Conservation (phyloP, 176 grass and related monocot species). For the Rhipidocladum racemiflorum region DNA sequence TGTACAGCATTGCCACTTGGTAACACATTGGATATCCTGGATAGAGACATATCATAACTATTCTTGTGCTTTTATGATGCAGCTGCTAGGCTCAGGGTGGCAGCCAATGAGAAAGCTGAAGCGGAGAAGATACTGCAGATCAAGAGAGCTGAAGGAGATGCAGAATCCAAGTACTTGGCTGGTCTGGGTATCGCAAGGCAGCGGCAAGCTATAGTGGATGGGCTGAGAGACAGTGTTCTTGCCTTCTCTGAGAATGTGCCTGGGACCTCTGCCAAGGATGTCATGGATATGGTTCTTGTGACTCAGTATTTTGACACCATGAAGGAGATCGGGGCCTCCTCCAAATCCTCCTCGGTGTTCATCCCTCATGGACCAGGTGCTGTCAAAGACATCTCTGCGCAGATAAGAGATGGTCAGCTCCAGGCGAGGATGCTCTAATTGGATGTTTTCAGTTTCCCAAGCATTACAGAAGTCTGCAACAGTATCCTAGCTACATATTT, state of each 20-base stretch:
- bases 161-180: constrained; percentile 81
- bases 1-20: not conserved
- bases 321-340: constrained; percentile 75
- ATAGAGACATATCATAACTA: not conserved
- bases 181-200: constrained; percentile 84
- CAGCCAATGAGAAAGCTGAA: constrained; percentile 85
- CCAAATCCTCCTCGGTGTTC: constrained; percentile 70
- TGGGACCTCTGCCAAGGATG: constrained; percentile 72
- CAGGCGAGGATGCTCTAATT: constrained; percentile 40
- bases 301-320: constrained; percentile 86
- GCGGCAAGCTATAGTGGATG: constrained; percentile 85
- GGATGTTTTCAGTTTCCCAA: not conserved
- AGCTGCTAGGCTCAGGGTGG: constrained; percentile 77
- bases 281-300: constrained; percentile 91
- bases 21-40: not conserved
- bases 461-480: not conserved
- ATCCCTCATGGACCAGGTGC: constrained; percentile 78
- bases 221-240: constrained; percentile 74
- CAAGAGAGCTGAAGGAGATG: constrained; percentile 81
- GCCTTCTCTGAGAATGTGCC: constrained; percentile 90
- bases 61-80: constrained; percentile 1
- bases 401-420: constrained; percentile 78
- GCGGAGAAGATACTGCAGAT: constrained; percentile 86
- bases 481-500: not conserved
- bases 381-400: constrained; percentile 60